These are phyloP conservation scores for Triticum dicoccoides DNA, from an alignment of 176 grass and related monocot species.

Conservation along the genomic window DNA sequence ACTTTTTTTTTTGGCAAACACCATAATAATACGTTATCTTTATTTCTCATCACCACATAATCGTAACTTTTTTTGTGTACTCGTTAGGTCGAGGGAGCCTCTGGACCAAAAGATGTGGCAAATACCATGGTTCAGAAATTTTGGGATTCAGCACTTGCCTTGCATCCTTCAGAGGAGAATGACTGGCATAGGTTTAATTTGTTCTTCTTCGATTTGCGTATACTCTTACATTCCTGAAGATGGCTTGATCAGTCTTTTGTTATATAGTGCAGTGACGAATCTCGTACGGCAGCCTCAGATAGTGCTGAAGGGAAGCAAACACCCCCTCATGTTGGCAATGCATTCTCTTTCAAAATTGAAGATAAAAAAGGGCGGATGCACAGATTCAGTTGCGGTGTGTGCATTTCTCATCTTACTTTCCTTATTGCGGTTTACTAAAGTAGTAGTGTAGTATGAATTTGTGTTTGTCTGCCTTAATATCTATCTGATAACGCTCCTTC, in stretches of 20 bases:
- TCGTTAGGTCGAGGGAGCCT: neutral
- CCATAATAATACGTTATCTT: no score
- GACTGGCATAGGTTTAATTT: slow-evolving; percentile 64
- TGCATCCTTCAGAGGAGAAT: slow-evolving; percentile 53
- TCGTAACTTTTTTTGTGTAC: no score
- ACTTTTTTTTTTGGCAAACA: neutral
- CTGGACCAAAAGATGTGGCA: slow-evolving; percentile 48
- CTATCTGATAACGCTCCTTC: slow-evolving; percentile 15
- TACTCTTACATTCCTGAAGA: neutral
- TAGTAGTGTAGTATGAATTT: slow-evolving; percentile 20
- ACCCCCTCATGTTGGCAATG: neutral
- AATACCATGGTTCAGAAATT: slow-evolving; percentile 80
- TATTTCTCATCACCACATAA: no score
- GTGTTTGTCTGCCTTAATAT: neutral
- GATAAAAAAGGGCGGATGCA: slow-evolving; percentile 56
- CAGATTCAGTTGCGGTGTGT: slow-evolving; percentile 71
- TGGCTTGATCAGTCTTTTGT: slow-evolving; percentile 2
- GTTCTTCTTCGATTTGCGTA: neutral
- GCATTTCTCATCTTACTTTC: slow-evolving; percentile 12
- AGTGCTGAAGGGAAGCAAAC: slow-evolving; percentile 43
- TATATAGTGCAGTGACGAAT: slow-evolving; percentile 51
- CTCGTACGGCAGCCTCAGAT: slow-evolving; percentile 36
- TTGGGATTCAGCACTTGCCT: slow-evolving; percentile 74
- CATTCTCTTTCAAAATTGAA: slow-evolving; percentile 1
- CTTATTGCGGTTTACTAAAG: neutral